Percentiles rank a stretch among this genome's conserved stretches.
Evolutionary conservation across 441 rosid genomes (phyloP).

Genomic region (Metrosideros polymorpha): DNA sequence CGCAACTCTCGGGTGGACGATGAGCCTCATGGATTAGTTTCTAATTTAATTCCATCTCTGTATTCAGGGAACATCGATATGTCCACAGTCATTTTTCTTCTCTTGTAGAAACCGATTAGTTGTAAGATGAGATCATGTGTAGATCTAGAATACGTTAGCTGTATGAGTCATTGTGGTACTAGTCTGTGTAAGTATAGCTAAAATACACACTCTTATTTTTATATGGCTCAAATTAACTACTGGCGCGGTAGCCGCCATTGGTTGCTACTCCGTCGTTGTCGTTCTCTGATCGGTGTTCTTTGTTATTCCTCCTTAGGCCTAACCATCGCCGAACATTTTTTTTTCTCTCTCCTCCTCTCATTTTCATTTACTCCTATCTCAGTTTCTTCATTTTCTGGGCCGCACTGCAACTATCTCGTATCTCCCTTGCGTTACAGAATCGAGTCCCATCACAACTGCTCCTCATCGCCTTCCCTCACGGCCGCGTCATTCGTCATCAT

Average conservation of each 20-base stretch:
- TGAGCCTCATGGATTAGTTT: not conserved
- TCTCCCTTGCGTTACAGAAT: no score
- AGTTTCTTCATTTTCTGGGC: no score
- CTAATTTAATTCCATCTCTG: not conserved
- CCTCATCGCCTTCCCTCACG: no score
- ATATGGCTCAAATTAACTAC: not conserved
- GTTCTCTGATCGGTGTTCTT: not conserved
- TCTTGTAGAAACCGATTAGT: no score
- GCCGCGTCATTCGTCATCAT: no score
- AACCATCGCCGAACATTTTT: no score
- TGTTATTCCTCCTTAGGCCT: not conserved
- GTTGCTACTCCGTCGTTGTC: not conserved
- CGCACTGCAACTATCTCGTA: no score
- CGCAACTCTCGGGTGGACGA: not conserved
- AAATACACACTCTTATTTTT: not conserved
- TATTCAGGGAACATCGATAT: not conserved
- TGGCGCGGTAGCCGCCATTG: not conserved
- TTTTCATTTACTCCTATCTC: no score
- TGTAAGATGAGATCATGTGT: no score
- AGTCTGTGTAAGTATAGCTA: not conserved
- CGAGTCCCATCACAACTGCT: no score
- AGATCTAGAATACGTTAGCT: not conserved
- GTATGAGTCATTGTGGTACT: not conserved
- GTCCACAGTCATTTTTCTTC: no score
- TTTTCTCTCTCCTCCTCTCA: no score